Base-by-base conservation (phyloP, 768 basidiomycete species). In the Leccinum longicurvipes region DNA sequence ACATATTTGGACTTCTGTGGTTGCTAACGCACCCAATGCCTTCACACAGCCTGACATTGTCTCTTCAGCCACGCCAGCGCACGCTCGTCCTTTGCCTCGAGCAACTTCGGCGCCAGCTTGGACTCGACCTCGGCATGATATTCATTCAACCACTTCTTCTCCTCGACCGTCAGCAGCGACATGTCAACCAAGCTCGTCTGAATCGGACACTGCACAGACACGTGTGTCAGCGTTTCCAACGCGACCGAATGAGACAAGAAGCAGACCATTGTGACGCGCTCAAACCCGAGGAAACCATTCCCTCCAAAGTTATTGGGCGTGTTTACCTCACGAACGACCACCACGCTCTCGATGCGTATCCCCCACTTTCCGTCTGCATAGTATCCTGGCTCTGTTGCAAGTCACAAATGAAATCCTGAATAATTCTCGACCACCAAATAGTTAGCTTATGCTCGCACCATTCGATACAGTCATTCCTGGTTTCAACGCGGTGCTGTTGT, bases 381-480 rank as follows among this genome's bases (percentile, higher is more conserved):
- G 69, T 89, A 96, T 9, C 94, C 93, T 1, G 94, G 94, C 61
- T 96, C 94, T 83, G 31, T 57, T 32, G 15, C 27, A 19, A 49
- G 28, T 10, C 7, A 10, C 1, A 27, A 34, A 44, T 0, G 17
- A 29, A 24, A 19, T 14, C 45, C 15, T 39, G n/a, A 48, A 19
- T 29, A 25, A 49, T 8, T 1, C 14, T 4, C 5, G n/a, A 36
- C 50, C 39, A 47, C 8, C 6, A 9, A 28, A 47, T 21, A 1
- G 6, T 7, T 15, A 41, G 4, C 3, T 32, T 4, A 25, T 29
- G 44, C 8, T 25, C 72, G 41, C 54, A 82, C 83, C 83, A 64
- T 98, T 97, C 0, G 93, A 93, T 24, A 98, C 77, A 0, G 92
- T 92, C 89, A 93, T 93, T 9, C 93, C 93, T 6, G 82, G 76